Percentiles rank a stretch among this genome's conserved stretches.
Evolutionary conservation across 441 rosid genomes (phyloP).

Genomic region (Pelargonium fulgidum): DNA sequence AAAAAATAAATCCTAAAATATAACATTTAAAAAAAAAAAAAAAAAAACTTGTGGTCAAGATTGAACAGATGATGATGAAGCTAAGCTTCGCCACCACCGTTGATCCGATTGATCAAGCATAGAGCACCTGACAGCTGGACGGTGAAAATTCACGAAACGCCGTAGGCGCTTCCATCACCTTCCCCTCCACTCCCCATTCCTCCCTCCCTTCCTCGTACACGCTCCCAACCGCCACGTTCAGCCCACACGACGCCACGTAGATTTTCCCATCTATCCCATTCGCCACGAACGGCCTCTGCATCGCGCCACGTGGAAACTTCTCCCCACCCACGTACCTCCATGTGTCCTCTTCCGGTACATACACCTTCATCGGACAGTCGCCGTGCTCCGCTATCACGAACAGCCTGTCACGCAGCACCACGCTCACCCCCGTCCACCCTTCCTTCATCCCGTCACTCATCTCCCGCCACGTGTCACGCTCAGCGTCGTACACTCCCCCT

Average conservation of each 20-base stretch:
- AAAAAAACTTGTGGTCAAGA: too few relatives aligned
- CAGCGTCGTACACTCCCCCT: slow-evolving; percentile 42
- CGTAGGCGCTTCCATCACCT: slow-evolving; percentile 32
- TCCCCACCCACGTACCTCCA: slow-evolving; percentile 52
- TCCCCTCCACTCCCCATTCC: slow-evolving; percentile 39
- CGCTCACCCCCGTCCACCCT: slow-evolving; percentile 64
- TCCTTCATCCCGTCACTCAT: slow-evolving; percentile 56
- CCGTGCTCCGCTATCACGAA: slow-evolving; percentile 62
- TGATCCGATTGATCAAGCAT: too few relatives aligned
- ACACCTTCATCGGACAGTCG: slow-evolving; percentile 57
- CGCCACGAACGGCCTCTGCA: slow-evolving; percentile 48
- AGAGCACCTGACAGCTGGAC: slow-evolving; percentile 46
- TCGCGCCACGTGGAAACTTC: slow-evolving; percentile 32
- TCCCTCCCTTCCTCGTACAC: slow-evolving; percentile 25
- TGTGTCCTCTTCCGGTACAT: slow-evolving; percentile 35
- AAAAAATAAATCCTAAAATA: too few relatives aligned
- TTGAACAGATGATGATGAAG: too few relatives aligned
- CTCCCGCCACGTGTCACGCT: slow-evolving; percentile 44
- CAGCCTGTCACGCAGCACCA: slow-evolving; percentile 31
- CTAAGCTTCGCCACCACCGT: too few relatives aligned
- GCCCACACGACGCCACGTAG: slow-evolving; percentile 44
- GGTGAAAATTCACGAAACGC: slow-evolving; percentile 39
- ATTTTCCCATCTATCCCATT: slow-evolving; percentile 39
- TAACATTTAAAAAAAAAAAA: too few relatives aligned
- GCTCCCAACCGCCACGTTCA: slow-evolving; percentile 46